phyloP scores from a whole-genome alignment of 2,329 filamentous ascomycete species.

The Neurospora sp. region DNA sequence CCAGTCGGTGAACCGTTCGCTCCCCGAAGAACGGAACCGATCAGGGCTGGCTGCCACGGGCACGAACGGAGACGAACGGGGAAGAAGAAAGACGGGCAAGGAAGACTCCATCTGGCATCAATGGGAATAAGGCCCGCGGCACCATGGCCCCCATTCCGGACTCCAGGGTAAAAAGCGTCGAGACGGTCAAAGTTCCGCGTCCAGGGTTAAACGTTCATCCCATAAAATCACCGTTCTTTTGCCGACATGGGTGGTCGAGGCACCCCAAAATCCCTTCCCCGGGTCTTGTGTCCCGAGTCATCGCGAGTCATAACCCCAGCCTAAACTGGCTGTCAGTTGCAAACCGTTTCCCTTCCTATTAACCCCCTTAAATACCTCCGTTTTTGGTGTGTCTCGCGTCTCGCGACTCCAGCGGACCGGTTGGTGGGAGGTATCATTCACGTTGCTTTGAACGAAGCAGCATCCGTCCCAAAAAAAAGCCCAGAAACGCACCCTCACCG shows the following conservation, averaged over 20 bases:
- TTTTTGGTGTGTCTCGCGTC: background rate
- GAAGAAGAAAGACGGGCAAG: background rate
- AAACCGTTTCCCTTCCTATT: background rate
- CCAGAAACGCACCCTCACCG: background rate
- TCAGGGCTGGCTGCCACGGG: background rate
- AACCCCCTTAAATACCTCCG: background rate
- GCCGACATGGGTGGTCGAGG: slow-evolving; percentile 4
- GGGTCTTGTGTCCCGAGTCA: slow-evolving; percentile 5
- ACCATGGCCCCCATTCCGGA: slow-evolving; percentile 5
- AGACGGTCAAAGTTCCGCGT: background rate
- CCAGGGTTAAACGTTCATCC: background rate
- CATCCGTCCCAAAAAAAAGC: background rate
- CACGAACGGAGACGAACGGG: background rate
- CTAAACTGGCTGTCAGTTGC: slow-evolving; percentile 1
- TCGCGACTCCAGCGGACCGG: background rate
- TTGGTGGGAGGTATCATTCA: background rate
- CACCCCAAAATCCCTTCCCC: slow-evolving; percentile 4
- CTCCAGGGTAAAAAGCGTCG: slow-evolving; percentile 2
- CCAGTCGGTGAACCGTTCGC: background rate
- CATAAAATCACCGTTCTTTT: background rate
- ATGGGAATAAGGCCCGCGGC: slow-evolving; percentile 3
- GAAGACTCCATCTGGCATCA: background rate
- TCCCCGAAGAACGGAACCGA: background rate
- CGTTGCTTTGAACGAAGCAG: background rate
- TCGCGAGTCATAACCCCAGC: background rate